A percentile compares a stretch with the other conserved stretches of the same genome.
Evolutionary conservation across 129 eudicot genomes (phyloP).

Genomic region (Glebionis coronaria): DNA sequence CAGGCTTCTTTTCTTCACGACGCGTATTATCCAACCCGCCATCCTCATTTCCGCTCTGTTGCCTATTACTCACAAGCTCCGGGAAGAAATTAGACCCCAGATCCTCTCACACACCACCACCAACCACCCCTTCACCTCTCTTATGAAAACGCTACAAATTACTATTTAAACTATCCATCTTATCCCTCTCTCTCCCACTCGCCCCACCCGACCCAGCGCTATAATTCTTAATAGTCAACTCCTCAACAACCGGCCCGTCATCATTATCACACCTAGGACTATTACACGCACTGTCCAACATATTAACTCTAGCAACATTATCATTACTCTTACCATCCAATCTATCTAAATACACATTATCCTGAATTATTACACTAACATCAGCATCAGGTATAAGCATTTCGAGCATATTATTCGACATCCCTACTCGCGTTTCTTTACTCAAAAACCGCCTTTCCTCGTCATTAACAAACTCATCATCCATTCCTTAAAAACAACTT

Average conservation of each 20-base stretch:
- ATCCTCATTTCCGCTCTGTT: constrained; percentile 29
- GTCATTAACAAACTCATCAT: constrained; percentile 44
- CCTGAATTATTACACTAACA: constrained; percentile 33
- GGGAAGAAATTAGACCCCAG: constrained; percentile 36
- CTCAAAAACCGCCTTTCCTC: constrained; percentile 37
- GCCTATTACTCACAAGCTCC: constrained; percentile 29
- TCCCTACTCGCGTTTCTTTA: constrained; percentile 45
- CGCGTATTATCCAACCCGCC: constrained; percentile 21
- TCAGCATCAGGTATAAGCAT: constrained; percentile 54
- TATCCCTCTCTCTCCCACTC: constrained; percentile 43
- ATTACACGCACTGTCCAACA: constrained; percentile 53
- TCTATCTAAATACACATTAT: constrained; percentile 18
- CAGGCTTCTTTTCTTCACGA: constrained; percentile 33
- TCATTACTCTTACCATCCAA: constrained; percentile 32
- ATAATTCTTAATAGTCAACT: constrained; percentile 61
- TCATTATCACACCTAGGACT: constrained; percentile 54
- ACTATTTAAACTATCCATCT: constrained; percentile 29
- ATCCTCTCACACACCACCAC: constrained; percentile 41
- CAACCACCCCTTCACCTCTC: constrained; percentile 28
- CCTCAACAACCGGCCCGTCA: constrained; percentile 60
- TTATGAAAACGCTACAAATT: constrained; percentile 56
- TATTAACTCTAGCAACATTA: constrained; percentile 39
- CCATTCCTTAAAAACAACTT: constrained; percentile 41
- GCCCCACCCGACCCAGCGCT: constrained; percentile 19
- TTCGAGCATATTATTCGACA: constrained; percentile 43